phyloP scores from a whole-genome alignment of 2,329 filamentous ascomycete genomes.

The Xylaria sp. region DNA sequence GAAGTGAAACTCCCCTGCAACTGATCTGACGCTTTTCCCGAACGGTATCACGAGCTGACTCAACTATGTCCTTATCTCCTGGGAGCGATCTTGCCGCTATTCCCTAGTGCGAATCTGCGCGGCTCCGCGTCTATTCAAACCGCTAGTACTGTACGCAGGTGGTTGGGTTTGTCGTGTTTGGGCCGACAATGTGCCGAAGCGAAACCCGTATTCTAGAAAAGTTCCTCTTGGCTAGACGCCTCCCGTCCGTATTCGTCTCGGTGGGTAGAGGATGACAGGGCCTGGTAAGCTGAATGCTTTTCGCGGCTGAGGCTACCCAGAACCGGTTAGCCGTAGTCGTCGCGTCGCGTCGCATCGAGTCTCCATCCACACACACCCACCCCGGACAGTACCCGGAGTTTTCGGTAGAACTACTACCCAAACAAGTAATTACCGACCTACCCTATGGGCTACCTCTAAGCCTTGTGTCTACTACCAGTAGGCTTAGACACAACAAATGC shows the following conservation, averaged over 20 bases:
- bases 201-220: conserved; percentile 36
- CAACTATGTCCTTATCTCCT: conserved; percentile 22
- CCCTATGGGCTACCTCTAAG: conserved; percentile 3
- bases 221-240: conserved; percentile 25
- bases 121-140: conserved; percentile 17
- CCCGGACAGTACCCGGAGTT: too few relatives aligned
- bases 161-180: conserved; percentile 36
- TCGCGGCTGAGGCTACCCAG: conserved; percentile 21
- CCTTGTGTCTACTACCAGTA: not conserved
- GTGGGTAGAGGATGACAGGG: conserved; percentile 6
- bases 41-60: conserved; percentile 25
- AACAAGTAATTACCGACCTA: conserved; percentile 11
- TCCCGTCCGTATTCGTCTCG: conserved; percentile 33
- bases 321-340: conserved; percentile 12
- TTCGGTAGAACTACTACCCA: conserved; percentile 24
- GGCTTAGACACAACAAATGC: not conserved
- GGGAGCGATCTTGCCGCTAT: conserved; percentile 7
- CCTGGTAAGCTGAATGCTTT: conserved; percentile 16
- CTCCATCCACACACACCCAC: conserved; percentile 1
- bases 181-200: conserved; percentile 21
- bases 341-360: conserved; percentile 18
- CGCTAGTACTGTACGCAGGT: conserved; percentile 3
- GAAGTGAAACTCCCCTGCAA: conserved; percentile 27
- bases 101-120: conserved; percentile 8
- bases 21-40: conserved; percentile 22